These are phyloP conservation scores for Pythium dissotocum DNA, from an alignment of 352 stramenopile species.

Conservation along the genomic window DNA sequence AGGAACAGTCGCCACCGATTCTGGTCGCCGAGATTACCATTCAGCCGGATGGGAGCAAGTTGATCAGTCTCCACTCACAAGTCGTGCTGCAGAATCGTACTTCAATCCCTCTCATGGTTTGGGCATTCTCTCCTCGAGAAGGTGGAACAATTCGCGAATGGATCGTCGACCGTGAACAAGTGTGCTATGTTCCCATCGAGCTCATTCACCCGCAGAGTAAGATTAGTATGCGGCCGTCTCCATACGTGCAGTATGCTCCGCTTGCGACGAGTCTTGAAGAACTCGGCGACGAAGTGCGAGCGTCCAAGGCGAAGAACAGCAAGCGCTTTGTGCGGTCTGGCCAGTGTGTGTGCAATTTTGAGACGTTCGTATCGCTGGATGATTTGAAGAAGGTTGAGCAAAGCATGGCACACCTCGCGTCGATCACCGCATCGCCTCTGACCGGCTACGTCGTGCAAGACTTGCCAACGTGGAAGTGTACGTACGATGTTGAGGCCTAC, in stretches of 20 bases:
- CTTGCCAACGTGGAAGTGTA: slow-evolving; percentile 85
- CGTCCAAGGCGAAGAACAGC: slow-evolving; percentile 67
- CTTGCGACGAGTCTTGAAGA: slow-evolving; percentile 81
- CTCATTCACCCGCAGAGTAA: slow-evolving; percentile 87
- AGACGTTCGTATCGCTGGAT: slow-evolving; percentile 74
- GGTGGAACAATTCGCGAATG: slow-evolving; percentile 66
- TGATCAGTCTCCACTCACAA: slow-evolving; percentile 88
- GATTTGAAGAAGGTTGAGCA: slow-evolving; percentile 42
- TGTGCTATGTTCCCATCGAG: slow-evolving; percentile 80
- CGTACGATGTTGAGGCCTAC: slow-evolving; percentile 87
- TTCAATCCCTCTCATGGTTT: slow-evolving; percentile 85
- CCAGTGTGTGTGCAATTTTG: slow-evolving; percentile 81
- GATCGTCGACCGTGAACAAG: slow-evolving; percentile 82
- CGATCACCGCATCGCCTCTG: slow-evolving; percentile 45
- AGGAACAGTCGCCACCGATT: slow-evolving; percentile 67
- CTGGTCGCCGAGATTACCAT: slow-evolving; percentile 87
- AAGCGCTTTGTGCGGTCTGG: slow-evolving; percentile 83
- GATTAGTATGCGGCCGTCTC: slow-evolving; percentile 83
- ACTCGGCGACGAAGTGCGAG: slow-evolving; percentile 68
- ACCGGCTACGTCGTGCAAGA: slow-evolving; percentile 84
- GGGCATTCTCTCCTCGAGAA: slow-evolving; percentile 84
- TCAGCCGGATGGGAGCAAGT: slow-evolving; percentile 85
- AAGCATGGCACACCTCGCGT: slow-evolving; percentile 44
- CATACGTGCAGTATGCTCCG: slow-evolving; percentile 84
- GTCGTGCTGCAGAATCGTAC: slow-evolving; percentile 87